Conservation (phyloP, 192 early-diverging fungal species). For the Pilobolus umbonatus region DNA sequence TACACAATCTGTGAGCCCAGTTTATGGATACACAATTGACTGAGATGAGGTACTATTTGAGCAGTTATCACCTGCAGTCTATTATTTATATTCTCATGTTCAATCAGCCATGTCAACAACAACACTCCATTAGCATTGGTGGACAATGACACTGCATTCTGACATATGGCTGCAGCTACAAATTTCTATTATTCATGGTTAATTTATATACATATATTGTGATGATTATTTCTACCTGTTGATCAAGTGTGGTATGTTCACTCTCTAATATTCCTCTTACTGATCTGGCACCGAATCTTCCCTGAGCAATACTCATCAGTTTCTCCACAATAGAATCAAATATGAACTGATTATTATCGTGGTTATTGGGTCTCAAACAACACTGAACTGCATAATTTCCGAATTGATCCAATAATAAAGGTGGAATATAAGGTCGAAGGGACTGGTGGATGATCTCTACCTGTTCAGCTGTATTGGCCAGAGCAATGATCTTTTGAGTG, state of each 20-base stretch:
- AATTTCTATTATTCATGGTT: constrained; percentile 61
- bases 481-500: constrained; percentile 95
- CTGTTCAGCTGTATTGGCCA: constrained; percentile 70
- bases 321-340: constrained; percentile 89
- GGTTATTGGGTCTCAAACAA: constrained; percentile 73
- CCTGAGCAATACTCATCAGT: constrained; percentile 80
- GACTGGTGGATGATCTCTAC: constrained; percentile 53
- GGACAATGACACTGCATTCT: constrained; percentile 67
- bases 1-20: constrained; percentile 73
- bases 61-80: constrained; percentile 78
- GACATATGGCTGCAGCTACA: constrained; percentile 83
- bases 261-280: constrained; percentile 90
- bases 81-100: constrained; percentile 73
- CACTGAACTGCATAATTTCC: constrained; percentile 99
- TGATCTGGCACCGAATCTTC: constrained; percentile 90
- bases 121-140: constrained; percentile 89
- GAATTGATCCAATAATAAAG: constrained; percentile 91
- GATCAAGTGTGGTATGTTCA: constrained; percentile 69
- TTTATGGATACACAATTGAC: constrained; percentile 79
- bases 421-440: constrained; percentile 70
- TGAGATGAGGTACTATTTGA: constrained; percentile 69
- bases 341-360: constrained; percentile 79
- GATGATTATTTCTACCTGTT: constrained; percentile 45
- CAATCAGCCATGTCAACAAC: constrained; percentile 89
- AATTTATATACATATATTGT: no score